Evolutionary conservation across 2,329 filamentous ascomycete species (phyloP).

Genomic region (Cladosporium velox): DNA sequence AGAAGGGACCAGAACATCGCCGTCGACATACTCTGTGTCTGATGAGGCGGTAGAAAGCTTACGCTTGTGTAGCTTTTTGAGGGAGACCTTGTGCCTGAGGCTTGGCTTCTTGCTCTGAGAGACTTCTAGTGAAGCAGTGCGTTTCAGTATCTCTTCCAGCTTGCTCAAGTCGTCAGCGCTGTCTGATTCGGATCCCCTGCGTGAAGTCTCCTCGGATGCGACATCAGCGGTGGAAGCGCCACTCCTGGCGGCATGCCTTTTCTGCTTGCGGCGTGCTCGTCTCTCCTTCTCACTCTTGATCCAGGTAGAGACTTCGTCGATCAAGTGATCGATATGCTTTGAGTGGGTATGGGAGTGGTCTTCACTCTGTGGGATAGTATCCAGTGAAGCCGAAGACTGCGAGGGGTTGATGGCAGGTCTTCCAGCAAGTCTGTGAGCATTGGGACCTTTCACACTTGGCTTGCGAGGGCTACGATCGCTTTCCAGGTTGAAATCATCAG

Average conservation of each 20-base stretch:
- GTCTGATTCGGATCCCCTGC: conserved; percentile 48
- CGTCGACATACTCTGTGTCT: conserved; percentile 82
- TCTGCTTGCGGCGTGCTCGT: conserved; percentile 55
- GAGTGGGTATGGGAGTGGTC: conserved; percentile 12
- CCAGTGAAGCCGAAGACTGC: conserved; percentile 11
- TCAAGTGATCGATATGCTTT: conserved; percentile 44
- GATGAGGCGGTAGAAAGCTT: conserved; percentile 62
- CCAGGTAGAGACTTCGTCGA: conserved; percentile 81
- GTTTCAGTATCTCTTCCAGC: conserved; percentile 76
- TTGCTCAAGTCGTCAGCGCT: conserved; percentile 75
- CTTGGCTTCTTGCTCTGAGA: conserved; percentile 27
- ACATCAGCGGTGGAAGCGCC: conserved; percentile 25
- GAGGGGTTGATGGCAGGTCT: conserved; percentile 37
- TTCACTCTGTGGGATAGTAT: conserved; percentile 4
- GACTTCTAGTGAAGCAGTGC: conserved; percentile 45
- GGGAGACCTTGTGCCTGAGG: conserved; percentile 30
- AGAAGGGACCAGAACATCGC: conserved; percentile 78
- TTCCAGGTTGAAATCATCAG: conserved; percentile 45
- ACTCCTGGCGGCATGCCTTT: conserved; percentile 32
- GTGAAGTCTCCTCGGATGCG: conserved; percentile 9
- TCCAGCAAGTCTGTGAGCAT: conserved; percentile 44
- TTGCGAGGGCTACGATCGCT: conserved; percentile 37
- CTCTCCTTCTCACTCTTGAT: conserved; percentile 75
- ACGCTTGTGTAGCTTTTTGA: conserved; percentile 40
- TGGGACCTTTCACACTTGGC: conserved; percentile 43